Evolutionary conservation across 1,284 basidiomycete species (phyloP).

Genomic region (Coniferiporia weirii): DNA sequence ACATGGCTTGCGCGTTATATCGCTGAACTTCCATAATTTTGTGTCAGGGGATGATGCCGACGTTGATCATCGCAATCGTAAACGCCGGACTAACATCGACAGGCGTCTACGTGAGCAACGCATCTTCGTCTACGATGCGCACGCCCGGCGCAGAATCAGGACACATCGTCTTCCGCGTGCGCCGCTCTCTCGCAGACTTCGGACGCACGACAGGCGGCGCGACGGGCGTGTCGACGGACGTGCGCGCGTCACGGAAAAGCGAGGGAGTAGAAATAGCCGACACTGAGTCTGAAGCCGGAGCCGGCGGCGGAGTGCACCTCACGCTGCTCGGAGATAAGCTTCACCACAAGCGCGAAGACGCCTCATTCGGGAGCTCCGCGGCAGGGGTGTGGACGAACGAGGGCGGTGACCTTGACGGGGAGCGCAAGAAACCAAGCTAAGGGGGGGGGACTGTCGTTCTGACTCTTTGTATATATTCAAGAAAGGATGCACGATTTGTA

Average conservation of each 20-base stretch:
- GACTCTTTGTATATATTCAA: too few species aligned
- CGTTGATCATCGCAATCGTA: constrained; percentile 3
- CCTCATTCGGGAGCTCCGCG: not conserved
- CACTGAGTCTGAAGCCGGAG: too few species aligned
- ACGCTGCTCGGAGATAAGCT: not conserved
- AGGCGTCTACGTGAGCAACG: not conserved
- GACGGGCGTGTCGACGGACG: not conserved
- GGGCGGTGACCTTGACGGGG: not conserved
- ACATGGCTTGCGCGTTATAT: not conserved
- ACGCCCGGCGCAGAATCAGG: not conserved
- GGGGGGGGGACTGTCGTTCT: not conserved
- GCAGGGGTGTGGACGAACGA: not conserved
- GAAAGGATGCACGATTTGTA: too few species aligned
- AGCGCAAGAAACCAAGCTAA: not conserved
- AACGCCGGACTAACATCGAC: constrained; percentile 6
- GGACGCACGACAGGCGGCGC: not conserved
- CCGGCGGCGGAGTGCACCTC: not conserved
- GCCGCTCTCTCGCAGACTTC: not conserved
- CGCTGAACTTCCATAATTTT: not conserved
- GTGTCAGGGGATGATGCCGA: constrained; percentile 4
- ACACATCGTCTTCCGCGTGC: not conserved
- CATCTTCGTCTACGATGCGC: not conserved
- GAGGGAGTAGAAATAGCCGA: not conserved
- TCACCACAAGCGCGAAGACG: not conserved
- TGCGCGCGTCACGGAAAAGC: not conserved